phyloP scores from a whole-genome alignment of 2,329 filamentous ascomycete genomes.

The Lachnellula hyalina region DNA sequence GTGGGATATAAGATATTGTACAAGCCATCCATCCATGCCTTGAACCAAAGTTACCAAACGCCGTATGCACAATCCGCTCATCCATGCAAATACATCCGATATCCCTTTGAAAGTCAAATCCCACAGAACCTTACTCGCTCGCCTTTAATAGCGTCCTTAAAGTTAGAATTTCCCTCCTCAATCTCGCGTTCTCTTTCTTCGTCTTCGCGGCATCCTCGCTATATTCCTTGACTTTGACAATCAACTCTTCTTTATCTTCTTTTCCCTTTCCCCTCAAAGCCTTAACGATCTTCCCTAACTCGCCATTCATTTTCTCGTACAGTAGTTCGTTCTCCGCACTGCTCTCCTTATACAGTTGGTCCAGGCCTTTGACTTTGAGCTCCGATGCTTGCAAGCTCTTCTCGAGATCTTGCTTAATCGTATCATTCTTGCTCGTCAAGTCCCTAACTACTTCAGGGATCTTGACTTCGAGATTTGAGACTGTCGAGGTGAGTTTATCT shows the following conservation, averaged over 20 bases:
- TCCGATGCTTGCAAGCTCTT: conserved; percentile 68
- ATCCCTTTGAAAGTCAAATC: neutral
- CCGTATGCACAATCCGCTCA: neutral
- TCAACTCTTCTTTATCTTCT: conserved; percentile 74
- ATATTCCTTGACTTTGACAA: conserved; percentile 63
- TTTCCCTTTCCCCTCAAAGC: conserved; percentile 67
- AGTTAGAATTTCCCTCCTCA: conserved; percentile 72
- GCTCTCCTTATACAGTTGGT: conserved; percentile 82
- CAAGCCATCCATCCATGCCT: neutral
- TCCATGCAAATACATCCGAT: neutral
- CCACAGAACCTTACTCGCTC: conserved; percentile 7
- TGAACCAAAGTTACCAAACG: neutral
- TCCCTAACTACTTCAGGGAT: conserved; percentile 56
- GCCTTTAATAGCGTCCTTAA: conserved; percentile 23
- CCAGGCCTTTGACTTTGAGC: conserved; percentile 72
- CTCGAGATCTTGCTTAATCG: conserved; percentile 66
- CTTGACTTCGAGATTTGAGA: conserved; percentile 62
- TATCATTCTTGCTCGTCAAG: conserved; percentile 54
- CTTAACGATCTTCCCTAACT: conserved; percentile 76
- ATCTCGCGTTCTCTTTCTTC: conserved; percentile 78
- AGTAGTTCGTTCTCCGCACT: conserved; percentile 89
- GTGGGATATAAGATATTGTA: neutral
- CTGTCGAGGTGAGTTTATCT: conserved; percentile 46
- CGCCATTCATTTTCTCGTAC: conserved; percentile 89
- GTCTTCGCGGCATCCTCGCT: conserved; percentile 71